Percentiles rank a stretch among this genome's conserved stretches.
Conservation (phyloP, 352 stramenopile species). For the Pythium dissotocum region DNA sequence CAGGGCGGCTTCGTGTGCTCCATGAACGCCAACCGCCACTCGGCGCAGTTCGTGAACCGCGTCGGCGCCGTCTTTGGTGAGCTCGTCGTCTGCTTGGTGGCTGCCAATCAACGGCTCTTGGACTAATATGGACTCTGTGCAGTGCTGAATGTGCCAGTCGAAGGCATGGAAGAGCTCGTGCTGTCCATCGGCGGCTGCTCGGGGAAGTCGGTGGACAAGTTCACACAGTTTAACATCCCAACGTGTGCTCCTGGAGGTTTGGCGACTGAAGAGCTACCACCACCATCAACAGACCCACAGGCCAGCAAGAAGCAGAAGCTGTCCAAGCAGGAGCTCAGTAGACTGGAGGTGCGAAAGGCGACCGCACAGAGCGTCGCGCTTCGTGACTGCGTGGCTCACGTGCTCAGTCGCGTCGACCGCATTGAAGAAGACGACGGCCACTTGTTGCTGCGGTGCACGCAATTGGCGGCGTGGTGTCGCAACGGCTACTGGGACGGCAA, state of each 20-base stretch:
- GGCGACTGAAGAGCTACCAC: neutral
- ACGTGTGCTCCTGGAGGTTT: constrained; percentile 47
- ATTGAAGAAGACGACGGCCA: constrained; percentile 71
- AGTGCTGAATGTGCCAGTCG: constrained; percentile 74
- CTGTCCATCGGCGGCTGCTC: constrained; percentile 70
- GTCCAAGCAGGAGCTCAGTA: constrained; percentile 58
- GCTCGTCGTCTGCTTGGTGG: neutral
- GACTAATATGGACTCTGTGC: neutral
- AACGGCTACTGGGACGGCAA: constrained; percentile 80
- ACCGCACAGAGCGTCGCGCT: constrained; percentile 43
- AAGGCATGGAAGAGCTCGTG: constrained; percentile 73
- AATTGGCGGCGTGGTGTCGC: constrained; percentile 59
- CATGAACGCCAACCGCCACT: constrained; percentile 73
- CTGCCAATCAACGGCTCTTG: no score
- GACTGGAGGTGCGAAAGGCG: constrained; percentile 35
- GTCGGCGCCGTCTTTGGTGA: constrained; percentile 45
- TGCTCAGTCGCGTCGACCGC: constrained; percentile 67
- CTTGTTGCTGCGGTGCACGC: constrained; percentile 62
- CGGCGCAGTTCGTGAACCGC: constrained; percentile 53
- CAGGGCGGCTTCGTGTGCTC: constrained; percentile 88
- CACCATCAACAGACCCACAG: constrained; percentile 10
- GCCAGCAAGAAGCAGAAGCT: constrained; percentile 51
- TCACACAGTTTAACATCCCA: constrained; percentile 45
- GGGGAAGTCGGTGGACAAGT: constrained; percentile 62
- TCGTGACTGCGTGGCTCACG: constrained; percentile 56